Evolutionary conservation across 805 yeast species (phyloP).

Genomic region (Monosporozyma solicola): DNA sequence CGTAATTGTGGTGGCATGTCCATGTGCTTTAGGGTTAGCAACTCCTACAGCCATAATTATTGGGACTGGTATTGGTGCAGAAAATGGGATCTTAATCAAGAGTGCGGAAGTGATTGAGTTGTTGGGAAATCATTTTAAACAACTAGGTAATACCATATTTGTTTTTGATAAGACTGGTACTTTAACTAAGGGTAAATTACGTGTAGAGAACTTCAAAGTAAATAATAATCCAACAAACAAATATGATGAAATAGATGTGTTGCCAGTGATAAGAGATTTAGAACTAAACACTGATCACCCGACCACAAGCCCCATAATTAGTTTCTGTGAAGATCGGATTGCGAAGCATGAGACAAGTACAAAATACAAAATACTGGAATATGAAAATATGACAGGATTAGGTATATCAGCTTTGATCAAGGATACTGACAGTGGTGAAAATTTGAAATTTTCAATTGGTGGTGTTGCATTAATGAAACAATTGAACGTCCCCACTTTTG

Average conservation of each 20-base stretch:
- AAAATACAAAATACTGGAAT: conserved; percentile 9
- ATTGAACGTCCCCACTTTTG: not conserved
- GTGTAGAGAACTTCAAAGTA: conserved; percentile 31
- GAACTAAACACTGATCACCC: conserved; percentile 84
- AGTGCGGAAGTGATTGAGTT: conserved; percentile 85
- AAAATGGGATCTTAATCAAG: conserved; percentile 79
- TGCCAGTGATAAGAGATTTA: conserved; percentile 26
- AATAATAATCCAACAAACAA: not conserved
- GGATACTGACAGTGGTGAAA: conserved; percentile 8
- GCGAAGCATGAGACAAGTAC: not conserved
- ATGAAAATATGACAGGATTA: conserved; percentile 31
- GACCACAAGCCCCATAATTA: conserved; percentile 61
- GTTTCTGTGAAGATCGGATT: conserved; percentile 22
- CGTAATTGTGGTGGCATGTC: conserved; percentile 96
- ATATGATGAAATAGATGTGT: not conserved
- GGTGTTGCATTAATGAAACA: not conserved
- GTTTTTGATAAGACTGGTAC: conserved; percentile 93
- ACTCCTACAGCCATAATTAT: conserved; percentile 99
- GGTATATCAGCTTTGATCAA: conserved; percentile 23
- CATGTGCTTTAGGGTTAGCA: conserved; percentile 94
- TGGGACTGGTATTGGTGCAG: conserved; percentile 94
- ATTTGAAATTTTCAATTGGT: conserved; percentile 44
- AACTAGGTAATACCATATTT: conserved; percentile 24
- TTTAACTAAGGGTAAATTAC: conserved; percentile 77
- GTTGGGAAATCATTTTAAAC: conserved; percentile 45